Base-by-base conservation (phyloP, 225 moss, liverwort and hornwort genomes). In the Sphagnum tenellum region DNA sequence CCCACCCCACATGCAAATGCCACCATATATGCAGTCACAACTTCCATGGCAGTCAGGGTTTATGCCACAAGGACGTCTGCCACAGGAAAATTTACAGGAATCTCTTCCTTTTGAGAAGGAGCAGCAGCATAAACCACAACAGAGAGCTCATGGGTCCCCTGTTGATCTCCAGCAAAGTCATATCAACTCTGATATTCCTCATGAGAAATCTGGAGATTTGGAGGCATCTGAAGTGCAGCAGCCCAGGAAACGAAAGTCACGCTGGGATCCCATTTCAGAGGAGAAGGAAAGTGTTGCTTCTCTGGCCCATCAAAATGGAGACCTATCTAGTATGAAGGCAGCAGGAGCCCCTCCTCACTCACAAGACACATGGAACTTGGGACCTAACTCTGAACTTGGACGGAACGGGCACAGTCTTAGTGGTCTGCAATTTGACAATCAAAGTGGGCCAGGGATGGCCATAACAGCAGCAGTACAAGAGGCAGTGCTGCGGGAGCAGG, bases 261-360 rank as follows among this genome's bases (percentile, higher is more conserved):
- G 94, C 67, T 95, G 94, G 94, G 94, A 92, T 79, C 94, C 94
- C 56, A 74, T 81, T 53, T 89, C 94, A 48, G 86, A 88, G 59
- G 86, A 89, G 62, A 78, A 76, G 61, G 71, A 73, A 63, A 65
- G 65, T 53, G 70, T 73, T 68, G 69, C 69, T 58, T 82, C 73
- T 47, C 61, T 68, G 3, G 72, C 64, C 50, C 75, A 65, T 61
- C 76, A 78, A 66, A 29, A 56, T 12, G 59, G 66, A 12, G 78
- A 79, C 67, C 52, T 67, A 14, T 61, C 80, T 62, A 71, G 80
- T 67, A 70, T 65, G 64, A 75, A 71, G 63, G 81, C 81, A 72
- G 71, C 66, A 71, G 63, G 75, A 67, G 78, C 78, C 60, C 71
- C 86, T 50, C 58, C 77, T 44, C 79, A 63, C 62, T 29, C 46